These are phyloP conservation scores for Coniferiporia sulphurascens DNA, from an alignment of 1,284 basidiomycete species.

Conservation along the genomic window DNA sequence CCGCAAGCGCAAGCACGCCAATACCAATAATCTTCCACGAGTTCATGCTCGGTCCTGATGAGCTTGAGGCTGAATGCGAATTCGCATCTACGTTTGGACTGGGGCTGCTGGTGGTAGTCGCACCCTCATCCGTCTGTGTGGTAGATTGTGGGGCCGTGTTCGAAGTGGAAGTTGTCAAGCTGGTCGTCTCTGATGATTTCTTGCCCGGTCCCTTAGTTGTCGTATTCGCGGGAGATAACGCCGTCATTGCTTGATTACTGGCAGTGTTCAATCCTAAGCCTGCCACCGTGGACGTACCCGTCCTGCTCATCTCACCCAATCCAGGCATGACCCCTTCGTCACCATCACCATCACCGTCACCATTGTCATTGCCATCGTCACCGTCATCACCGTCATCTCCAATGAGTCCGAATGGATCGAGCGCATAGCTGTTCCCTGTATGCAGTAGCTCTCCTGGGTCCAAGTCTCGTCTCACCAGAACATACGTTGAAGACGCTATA, in stretches of 20 bases:
- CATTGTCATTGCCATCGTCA: not conserved
- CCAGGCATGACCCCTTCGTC: not conserved
- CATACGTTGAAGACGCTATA: not conserved
- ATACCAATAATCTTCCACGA: conserved; percentile 19
- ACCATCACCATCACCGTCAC: not conserved
- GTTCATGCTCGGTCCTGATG: conserved; percentile 12
- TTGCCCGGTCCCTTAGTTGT: not conserved
- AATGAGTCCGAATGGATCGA: conserved; percentile 16
- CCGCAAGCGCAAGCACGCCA: conserved; percentile 13
- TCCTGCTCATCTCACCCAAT: no score
- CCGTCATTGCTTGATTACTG: not conserved
- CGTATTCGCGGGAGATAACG: not conserved
- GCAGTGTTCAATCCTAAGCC: not conserved
- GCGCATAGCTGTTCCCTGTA: conserved; percentile 1
- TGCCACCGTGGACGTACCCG: not conserved
- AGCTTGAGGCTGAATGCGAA: not conserved
- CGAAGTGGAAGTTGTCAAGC: not conserved
- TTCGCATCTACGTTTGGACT: not conserved
- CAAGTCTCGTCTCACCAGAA: not conserved
- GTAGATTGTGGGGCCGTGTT: not conserved
- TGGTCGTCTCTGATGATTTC: not conserved
- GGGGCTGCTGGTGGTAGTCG: not conserved
- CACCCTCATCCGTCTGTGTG: not conserved
- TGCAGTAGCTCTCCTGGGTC: not conserved
- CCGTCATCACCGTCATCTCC: not conserved